Conservation (phyloP, 1,139 yeast genomes). For the Saccharomycopsis crataegensis region DNA sequence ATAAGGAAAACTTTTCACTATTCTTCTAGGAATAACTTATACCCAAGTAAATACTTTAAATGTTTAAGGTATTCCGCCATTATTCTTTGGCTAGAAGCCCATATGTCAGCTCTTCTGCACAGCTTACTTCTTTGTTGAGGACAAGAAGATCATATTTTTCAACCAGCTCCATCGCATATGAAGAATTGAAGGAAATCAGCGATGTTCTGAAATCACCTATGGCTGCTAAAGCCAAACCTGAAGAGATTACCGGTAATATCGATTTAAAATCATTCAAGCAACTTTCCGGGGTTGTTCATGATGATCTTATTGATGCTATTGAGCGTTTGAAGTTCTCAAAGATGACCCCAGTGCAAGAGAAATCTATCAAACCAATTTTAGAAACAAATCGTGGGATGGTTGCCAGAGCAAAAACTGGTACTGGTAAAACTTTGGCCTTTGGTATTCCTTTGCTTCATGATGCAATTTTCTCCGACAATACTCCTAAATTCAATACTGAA, state of each 20-base stretch:
- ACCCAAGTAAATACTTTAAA: too few relatives aligned
- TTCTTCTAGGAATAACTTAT: too few relatives aligned
- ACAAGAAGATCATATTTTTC: too few relatives aligned
- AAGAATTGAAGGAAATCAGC: too few relatives aligned
- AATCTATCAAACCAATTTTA: conserved; percentile 61
- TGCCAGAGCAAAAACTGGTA: conserved; percentile 90
- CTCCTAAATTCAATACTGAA: conserved; percentile 29
- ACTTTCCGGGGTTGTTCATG: conserved; percentile 5
- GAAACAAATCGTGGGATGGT: conserved; percentile 54
- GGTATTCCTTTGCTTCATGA: conserved; percentile 66
- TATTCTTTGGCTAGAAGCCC: too few relatives aligned
- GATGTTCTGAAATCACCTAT: too few relatives aligned
- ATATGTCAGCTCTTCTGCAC: too few relatives aligned
- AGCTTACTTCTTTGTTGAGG: too few relatives aligned
- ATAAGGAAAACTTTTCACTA: too few relatives aligned
- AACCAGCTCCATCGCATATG: too few relatives aligned
- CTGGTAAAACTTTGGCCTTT: conserved; percentile 90
- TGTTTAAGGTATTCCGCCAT: too few relatives aligned
- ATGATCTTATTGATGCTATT: conserved; percentile 30
- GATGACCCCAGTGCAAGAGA: conserved; percentile 76
- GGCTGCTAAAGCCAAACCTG: background rate
- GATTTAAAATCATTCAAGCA: background rate
- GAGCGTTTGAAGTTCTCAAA: conserved; percentile 36
- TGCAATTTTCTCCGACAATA: conserved; percentile 32
- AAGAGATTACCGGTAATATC: background rate